phyloP scores from a whole-genome alignment of 2,329 filamentous ascomycete genomes.

The Fusarium austroafricanum region DNA sequence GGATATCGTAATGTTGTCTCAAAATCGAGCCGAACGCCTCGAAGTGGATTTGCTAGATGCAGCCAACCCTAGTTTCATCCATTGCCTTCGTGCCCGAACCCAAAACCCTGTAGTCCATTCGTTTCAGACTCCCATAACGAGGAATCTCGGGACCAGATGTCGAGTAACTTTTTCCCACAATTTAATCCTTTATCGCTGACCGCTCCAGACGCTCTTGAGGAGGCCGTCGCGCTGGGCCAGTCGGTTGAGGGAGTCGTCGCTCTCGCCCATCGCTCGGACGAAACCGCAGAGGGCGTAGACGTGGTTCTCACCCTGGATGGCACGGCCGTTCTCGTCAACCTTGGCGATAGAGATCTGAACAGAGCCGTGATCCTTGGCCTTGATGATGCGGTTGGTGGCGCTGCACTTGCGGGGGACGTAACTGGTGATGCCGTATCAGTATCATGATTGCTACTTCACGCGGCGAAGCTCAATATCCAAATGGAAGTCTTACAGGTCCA shows the following conservation, averaged over 20 bases:
- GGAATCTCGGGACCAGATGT: slow-evolving; percentile 42
- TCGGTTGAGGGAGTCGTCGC: slow-evolving; percentile 95
- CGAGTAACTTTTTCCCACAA: slow-evolving; percentile 41
- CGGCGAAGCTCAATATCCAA: slow-evolving; percentile 20
- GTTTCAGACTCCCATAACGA: slow-evolving; percentile 44
- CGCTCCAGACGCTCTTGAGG: slow-evolving; percentile 97
- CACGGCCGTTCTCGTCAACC: slow-evolving; percentile 98
- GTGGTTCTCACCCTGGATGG: slow-evolving; percentile 94
- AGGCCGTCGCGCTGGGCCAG: slow-evolving; percentile 95
- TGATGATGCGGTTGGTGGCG: slow-evolving; percentile 99
- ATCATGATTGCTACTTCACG: slow-evolving; percentile 39
- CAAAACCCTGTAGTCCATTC: slow-evolving; percentile 46
- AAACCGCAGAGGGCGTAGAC: slow-evolving; percentile 98
- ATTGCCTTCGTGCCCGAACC: slow-evolving; percentile 54
- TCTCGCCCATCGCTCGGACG: slow-evolving; percentile 97
- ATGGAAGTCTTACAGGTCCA: slow-evolving; percentile 84
- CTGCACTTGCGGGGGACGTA: slow-evolving; percentile 99
- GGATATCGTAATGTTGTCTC: slow-evolving; percentile 53
- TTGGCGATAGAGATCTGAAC: slow-evolving; percentile 98
- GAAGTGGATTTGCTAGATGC: slow-evolving; percentile 60
- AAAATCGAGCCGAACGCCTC: slow-evolving; percentile 61
- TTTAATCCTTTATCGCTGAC: slow-evolving; percentile 65
- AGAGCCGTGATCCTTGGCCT: slow-evolving; percentile 99
- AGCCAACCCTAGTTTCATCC: slow-evolving; percentile 57
- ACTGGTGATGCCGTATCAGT: slow-evolving; percentile 61